Base-by-base conservation (phyloP, 305 asterid species). In the Plantago coronopus region DNA sequence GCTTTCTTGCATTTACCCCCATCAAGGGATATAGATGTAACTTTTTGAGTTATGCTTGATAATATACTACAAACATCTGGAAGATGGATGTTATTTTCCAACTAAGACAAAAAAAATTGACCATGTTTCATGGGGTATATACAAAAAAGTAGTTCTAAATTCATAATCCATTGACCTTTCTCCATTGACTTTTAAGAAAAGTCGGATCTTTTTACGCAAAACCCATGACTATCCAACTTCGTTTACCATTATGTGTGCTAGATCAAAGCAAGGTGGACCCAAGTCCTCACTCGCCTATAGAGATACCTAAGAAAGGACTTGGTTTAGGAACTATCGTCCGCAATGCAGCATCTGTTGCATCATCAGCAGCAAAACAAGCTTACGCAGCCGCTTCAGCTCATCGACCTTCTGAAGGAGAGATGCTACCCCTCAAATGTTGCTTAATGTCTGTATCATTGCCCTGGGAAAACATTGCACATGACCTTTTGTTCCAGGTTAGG, bases 291-390 rank as follows among this genome's bases (percentile, higher is more conserved):
- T 79, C 96, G 21, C 82, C 90, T 5, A 70, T 72, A 65, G 79
- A 76, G 62, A 56, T 67, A 64, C 65, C 85, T 54, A 74, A 78
- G 64, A 77, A 27, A 48, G 95, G 94, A 51, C 76, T 79, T 53
- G 88, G 81, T 50, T 48, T 93, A 44, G 83, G 94, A 70, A 77
- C 73, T 59, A 76, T 93, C 14, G 91, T 93, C 55, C 83, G 94
- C 12, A 80, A 78, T 57, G 99, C 99, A 57, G 98, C 98, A 69
- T 77, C 93, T 21, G 98, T 77, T 54, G 97, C 98, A 56, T 81
- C 95, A 45, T 82, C 75, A n/a, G 95, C 98, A 44, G 98, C 99
- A 72, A 93, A 89, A 78, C 84, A 93, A 17, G 99, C 96, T 38
- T 93, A 93, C 53, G 97, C 96, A 62, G 95, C 91, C n/a, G 95